phyloP scores from a whole-genome alignment of 371 early-diverging fungal species.

The Dinochytrium kinnereticum region DNA sequence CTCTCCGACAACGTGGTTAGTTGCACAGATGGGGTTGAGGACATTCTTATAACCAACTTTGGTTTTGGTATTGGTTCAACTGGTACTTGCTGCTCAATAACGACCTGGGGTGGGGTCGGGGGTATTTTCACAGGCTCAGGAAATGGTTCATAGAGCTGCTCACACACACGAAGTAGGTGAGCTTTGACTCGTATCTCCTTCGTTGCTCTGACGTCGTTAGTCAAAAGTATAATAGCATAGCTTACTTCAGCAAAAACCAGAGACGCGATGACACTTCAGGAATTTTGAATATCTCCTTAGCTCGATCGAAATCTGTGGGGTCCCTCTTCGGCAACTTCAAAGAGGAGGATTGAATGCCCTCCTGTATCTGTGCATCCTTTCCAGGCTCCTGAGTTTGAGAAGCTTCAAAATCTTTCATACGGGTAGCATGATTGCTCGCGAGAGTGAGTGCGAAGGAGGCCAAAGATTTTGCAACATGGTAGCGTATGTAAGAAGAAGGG shows the following conservation, averaged over 20 bases:
- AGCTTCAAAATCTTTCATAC: constrained; percentile 3
- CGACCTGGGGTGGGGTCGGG: neutral
- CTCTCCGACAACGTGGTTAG: too few species aligned
- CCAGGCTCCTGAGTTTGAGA: too few species aligned
- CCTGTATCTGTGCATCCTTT: too few species aligned
- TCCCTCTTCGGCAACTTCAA: neutral
- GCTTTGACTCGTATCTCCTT: neutral
- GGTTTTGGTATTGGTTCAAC: neutral
- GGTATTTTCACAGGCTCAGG: neutral
- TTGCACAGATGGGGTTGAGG: neutral
- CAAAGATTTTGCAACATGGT: constrained; percentile 34
- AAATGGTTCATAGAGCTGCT: neutral
- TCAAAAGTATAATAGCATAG: too few species aligned
- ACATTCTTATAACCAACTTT: neutral
- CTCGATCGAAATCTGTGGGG: neutral
- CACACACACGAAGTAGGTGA: neutral
- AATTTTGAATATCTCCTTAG: constrained; percentile 3
- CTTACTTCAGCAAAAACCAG: constrained; percentile 35
- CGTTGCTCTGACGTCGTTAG: neutral
- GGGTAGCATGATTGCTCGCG: neutral
- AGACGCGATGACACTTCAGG: neutral
- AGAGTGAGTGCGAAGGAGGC: constrained; percentile 1
- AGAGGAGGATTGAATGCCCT: too few species aligned
- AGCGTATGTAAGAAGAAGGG: constrained; percentile 40
- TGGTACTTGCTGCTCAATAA: neutral